phyloP scores from a whole-genome alignment of 768 basidiomycete genomes.

The Cystofilobasidium bisporidii region DNA sequence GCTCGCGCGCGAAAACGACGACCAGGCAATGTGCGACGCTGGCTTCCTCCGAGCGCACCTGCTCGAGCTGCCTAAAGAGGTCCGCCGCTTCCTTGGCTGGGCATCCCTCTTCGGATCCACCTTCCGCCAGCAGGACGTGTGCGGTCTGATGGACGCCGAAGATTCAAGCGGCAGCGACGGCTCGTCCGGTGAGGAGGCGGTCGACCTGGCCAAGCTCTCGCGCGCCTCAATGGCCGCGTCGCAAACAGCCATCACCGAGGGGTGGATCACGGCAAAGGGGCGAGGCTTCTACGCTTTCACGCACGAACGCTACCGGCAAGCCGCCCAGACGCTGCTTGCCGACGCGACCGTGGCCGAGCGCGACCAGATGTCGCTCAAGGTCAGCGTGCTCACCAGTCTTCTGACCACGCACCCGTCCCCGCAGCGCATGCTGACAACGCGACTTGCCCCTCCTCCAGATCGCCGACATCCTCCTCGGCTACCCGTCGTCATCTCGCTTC shows the following conservation, averaged over 20 bases:
- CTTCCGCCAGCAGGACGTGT: conserved; percentile 52
- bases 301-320: conserved; percentile 66
- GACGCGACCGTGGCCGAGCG: conserved; percentile 47
- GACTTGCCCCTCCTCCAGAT: conserved; percentile 38
- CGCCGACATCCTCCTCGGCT: conserved; percentile 54
- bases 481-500: background rate
- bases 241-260: conserved; percentile 58
- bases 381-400: conserved; percentile 34
- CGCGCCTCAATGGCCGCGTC: conserved; percentile 59
- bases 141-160: conserved; percentile 65
- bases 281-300: conserved; percentile 43
- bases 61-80: conserved; percentile 55
- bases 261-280: conserved; percentile 63
- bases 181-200: conserved; percentile 39
- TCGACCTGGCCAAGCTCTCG: conserved; percentile 36
- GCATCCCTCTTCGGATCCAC: conserved; percentile 55
- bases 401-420: no score
- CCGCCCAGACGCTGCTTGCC: conserved; percentile 54
- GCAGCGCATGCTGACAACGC: background rate
- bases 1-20: conserved; percentile 44
- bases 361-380: conserved; percentile 62
- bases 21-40: conserved; percentile 53
- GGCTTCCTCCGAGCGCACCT: conserved; percentile 55
- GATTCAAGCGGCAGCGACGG: conserved; percentile 43
- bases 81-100: conserved; percentile 59